Base-by-base conservation (phyloP, 441 rosid genomes). In the Pelargonium fulgidum region DNA sequence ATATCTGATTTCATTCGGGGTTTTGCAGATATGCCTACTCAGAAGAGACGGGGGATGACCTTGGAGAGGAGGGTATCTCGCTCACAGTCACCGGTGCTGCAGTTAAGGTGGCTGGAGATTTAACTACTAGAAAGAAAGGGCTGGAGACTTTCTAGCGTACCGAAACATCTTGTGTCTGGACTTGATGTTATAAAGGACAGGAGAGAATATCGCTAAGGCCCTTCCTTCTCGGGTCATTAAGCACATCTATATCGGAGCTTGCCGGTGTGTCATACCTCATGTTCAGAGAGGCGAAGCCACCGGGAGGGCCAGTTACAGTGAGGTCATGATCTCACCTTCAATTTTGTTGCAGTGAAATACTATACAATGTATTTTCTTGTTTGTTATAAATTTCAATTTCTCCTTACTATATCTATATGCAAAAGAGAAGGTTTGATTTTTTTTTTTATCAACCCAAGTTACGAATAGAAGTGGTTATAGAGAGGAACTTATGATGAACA, bases 121-220 rank as follows among this genome's bases (percentile, higher is more conserved):
- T 68, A 20, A 75, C 71, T 74, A 61, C 73, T 68, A 45, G 85
- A 81, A 65, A 76, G 75, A 67, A 81, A 81, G 72, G 82, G 78
- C 22, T 74, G 82, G 74, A 79, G 66, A 73, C 61, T 47, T 63
- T 64, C 75, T 13, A 64, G 14, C 52, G 67, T 68, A 22, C 67
- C 47, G 7, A 69, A 78, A 71, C 74, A 68, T 72, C 78, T 66
- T 59, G 75, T 77, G 39, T 70, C 77, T 48, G 72, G 82, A 26
- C 76, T 65, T 19, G 84, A 76, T 72, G 79, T 69, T 64, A 14
- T 33, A 7, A 77, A 76, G 70, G 76, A 81, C 70, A 81, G 76
- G 71, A 76, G 72, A 74, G 82, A 68, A 68, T 78, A 70, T 62
- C 39, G 33, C 64, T 14, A 20, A n/a, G 11, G 5, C 9, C 48